phyloP scores from a whole-genome alignment of 495 filamentous ascomycete species.

The Tuber aestivum region DNA sequence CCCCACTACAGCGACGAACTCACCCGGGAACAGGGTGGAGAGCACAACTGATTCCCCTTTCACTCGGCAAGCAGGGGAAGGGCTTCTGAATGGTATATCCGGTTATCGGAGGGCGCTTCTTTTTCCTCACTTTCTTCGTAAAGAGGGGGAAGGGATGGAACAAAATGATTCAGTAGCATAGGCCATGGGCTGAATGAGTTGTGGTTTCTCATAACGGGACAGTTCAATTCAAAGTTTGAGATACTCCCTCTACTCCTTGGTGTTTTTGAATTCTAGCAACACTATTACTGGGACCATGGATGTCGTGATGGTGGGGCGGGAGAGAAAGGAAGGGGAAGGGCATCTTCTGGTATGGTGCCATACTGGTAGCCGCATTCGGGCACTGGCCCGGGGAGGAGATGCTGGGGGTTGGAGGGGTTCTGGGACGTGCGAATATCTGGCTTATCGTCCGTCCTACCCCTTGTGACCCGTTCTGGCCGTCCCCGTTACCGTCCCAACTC shows the following conservation, averaged over 20 bases:
- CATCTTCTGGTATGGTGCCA: background rate
- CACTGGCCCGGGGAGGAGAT: background rate
- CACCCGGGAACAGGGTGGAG: constrained; percentile 61
- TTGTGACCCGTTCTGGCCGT: background rate
- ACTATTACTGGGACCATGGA: background rate
- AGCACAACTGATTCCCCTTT: constrained; percentile 57
- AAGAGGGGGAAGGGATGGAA: background rate
- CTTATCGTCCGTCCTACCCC: background rate
- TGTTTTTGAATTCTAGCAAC: background rate
- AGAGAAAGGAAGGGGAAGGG: background rate
- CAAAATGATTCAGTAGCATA: background rate
- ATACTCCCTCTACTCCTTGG: background rate
- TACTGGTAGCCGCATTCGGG: background rate
- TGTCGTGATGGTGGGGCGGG: background rate
- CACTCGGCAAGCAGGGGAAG: background rate
- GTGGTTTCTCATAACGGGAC: background rate
- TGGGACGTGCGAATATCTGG: background rate
- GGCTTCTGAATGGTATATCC: background rate
- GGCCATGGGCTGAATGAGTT: background rate
- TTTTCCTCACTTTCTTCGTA: background rate
- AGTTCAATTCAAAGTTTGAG: background rate
- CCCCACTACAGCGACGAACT: constrained; percentile 56
- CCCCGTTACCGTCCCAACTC: background rate
- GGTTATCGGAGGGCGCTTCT: background rate
- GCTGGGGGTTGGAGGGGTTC: background rate